Percentiles rank a stretch among this genome's conserved stretches.
phyloP scores from a whole-genome alignment of 2,329 filamentous ascomycete genomes.

The Grosmannia clavigera region DNA sequence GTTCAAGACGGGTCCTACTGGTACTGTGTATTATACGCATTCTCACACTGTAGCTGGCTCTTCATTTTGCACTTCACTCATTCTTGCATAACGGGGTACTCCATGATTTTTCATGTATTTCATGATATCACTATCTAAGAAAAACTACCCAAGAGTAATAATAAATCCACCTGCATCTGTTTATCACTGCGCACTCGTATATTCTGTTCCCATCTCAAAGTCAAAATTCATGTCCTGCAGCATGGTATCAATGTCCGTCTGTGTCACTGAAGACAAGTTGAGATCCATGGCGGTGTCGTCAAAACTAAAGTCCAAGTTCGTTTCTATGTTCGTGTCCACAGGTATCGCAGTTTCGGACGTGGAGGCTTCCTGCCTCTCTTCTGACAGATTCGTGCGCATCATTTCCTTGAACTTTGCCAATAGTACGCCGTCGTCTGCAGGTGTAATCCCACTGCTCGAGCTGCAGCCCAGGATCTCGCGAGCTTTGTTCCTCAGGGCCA shows the following conservation, averaged over 20 bases:
- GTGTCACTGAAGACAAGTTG: slow-evolving; percentile 15
- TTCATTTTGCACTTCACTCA: neutral
- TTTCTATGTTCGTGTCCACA: neutral
- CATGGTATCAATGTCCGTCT: slow-evolving; percentile 27
- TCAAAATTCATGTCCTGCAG: slow-evolving; percentile 32
- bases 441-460: slow-evolving; percentile 24
- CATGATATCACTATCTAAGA: neutral
- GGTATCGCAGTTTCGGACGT: neutral
- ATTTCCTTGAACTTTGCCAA: slow-evolving; percentile 41
- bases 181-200: too few species aligned
- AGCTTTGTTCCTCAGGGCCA: slow-evolving; percentile 32
- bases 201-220: slow-evolving; percentile 12
- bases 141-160: neutral
- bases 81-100: neutral
- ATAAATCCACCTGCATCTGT: neutral
- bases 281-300: slow-evolving; percentile 1
- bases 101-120: neutral
- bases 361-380: slow-evolving; percentile 2
- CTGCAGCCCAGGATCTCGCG: slow-evolving; percentile 31
- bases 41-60: neutral
- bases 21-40: neutral
- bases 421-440: slow-evolving; percentile 41
- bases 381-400: slow-evolving; percentile 20
- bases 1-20: neutral
- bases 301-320: neutral